Evolutionary conservation across 2,329 filamentous ascomycete species (phyloP), one percentile per base, ranked within the genome.

Genomic region (Talaromyces sp.): DNA sequence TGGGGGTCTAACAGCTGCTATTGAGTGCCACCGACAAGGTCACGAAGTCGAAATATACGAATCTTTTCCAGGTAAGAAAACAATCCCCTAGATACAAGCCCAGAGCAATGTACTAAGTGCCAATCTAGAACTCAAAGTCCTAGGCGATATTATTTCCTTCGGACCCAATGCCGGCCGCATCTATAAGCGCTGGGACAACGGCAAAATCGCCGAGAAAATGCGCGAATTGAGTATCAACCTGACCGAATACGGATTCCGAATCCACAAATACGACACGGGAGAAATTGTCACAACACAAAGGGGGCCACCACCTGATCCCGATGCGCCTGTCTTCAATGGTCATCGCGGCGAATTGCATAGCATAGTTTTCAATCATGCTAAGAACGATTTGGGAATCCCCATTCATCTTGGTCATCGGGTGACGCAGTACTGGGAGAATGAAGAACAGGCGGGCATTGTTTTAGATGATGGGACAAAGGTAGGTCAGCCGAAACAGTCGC

Each of bases 91-190:
- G 10, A 50, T 8, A 9, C 14, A 50, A 7, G 27, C 47, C 13
- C 14, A 3, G 33, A 52, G 3, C 16, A 14, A 33, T 4, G 19
- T 33, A 6, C 24, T 24, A 8, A 43, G n/a, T 35, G 24, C 31
- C 19, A 64, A 62, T 43, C 47, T 75, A 8, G 81, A 83, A 62
- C 81, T 88, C 63, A 88, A 87, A 69, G 75, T 79, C 3, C 80
- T 88, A 0, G 87, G 86, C 61, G 84, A 88, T 74, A 87, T 88
- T 67, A 88, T 88, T 67, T 85, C 83, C 13, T 87, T 87, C 67
- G 85, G 86, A 1, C 79, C 84, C 57, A 88, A 88, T 68, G 85
- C 81, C 13, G 85, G 85, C 0, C 83, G 86, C 47, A 88, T 89
- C 68, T 87, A 88, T 70, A 72, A 83, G 61, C 82, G 86, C 3